Percentiles rank a stretch among this genome's conserved stretches.
phyloP scores from a whole-genome alignment of 1,284 basidiomycete species.

The Microbotryum intermedium region DNA sequence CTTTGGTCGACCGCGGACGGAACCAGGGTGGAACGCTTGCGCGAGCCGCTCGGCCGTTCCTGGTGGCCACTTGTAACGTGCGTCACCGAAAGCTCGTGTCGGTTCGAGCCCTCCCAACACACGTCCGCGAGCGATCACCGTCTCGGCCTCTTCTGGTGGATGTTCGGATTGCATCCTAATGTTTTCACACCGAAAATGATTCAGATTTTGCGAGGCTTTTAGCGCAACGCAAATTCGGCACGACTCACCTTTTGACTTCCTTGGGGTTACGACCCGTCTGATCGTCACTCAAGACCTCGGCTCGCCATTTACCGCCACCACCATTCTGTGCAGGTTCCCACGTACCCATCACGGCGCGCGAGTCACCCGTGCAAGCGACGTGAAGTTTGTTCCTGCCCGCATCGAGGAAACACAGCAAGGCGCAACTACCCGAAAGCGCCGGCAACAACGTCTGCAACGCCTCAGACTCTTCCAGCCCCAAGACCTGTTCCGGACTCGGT shows the following conservation, averaged over 20 bases:
- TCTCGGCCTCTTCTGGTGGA: constrained; percentile 65
- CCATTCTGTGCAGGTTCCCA: constrained; percentile 58
- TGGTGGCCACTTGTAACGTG: constrained; percentile 70
- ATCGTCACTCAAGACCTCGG: constrained; percentile 86
- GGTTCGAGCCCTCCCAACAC: constrained; percentile 91
- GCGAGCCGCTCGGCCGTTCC: constrained; percentile 40
- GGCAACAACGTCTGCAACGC: constrained; percentile 56
- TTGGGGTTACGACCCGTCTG: constrained; percentile 87
- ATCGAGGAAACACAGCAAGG: constrained; percentile 75
- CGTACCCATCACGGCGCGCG: constrained; percentile 87
- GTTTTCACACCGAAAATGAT: constrained; percentile 6
- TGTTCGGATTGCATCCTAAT: constrained; percentile 80
- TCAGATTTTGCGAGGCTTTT: background rate
- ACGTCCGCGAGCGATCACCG: constrained; percentile 76
- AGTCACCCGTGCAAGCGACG: constrained; percentile 87
- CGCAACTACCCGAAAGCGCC: constrained; percentile 75
- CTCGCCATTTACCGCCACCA: constrained; percentile 58
- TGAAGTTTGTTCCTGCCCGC: constrained; percentile 70
- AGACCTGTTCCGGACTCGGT: background rate
- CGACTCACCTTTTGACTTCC: constrained; percentile 49
- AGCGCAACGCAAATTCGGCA: constrained; percentile 25
- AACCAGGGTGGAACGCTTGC: constrained; percentile 37
- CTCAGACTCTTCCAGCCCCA: constrained; percentile 21
- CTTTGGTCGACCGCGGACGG: constrained; percentile 21
- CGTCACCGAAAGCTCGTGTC: constrained; percentile 67